Percentiles rank a stretch among this genome's conserved stretches.
phyloP scores from a whole-genome alignment of 225 moss, liverwort and hornwort genomes.

The Thuidium tamariscinum region DNA sequence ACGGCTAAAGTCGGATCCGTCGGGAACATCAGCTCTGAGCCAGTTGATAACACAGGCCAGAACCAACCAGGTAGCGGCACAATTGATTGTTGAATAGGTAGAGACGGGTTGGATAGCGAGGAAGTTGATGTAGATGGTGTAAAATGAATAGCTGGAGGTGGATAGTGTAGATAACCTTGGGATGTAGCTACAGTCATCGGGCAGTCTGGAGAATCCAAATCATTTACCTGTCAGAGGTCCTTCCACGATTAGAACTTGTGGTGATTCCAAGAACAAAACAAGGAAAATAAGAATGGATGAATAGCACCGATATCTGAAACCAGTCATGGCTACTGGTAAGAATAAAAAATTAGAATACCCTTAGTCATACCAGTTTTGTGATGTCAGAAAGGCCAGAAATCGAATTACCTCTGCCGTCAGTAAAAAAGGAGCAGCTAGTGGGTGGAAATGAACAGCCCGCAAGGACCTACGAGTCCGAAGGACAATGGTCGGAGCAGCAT shows the following conservation, averaged over 20 bases:
- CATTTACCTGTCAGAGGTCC: constrained; percentile 71
- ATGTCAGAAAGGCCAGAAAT: not conserved
- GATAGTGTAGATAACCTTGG: constrained; percentile 88
- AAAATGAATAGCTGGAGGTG: constrained; percentile 83
- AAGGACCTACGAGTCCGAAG: constrained; percentile 89
- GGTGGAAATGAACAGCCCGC: constrained; percentile 98
- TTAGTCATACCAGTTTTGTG: not conserved
- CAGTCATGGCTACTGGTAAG: not conserved
- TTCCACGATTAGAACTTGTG: constrained; percentile 4
- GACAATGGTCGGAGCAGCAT: constrained; percentile 65
- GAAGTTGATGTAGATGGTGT: constrained; percentile 41
- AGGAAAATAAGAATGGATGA: not conserved
- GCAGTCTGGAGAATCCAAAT: constrained; percentile 96
- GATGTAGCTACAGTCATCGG: constrained; percentile 97
- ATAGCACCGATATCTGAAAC: not conserved
- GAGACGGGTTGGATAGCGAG: constrained; percentile 41
- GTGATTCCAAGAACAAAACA: not conserved
- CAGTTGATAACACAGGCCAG: constrained; percentile 78
- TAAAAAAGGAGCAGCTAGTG: constrained; percentile 93
- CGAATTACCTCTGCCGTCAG: constrained; percentile 83
- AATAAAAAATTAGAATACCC: not conserved
- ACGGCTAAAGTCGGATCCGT: constrained; percentile 47
- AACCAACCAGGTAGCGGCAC: constrained; percentile 71
- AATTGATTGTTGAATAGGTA: constrained; percentile 54
- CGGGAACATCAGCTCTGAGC: constrained; percentile 44